These are phyloP conservation scores for Saitozyma podzolica DNA, from an alignment of 768 basidiomycete species.

Conservation along the genomic window DNA sequence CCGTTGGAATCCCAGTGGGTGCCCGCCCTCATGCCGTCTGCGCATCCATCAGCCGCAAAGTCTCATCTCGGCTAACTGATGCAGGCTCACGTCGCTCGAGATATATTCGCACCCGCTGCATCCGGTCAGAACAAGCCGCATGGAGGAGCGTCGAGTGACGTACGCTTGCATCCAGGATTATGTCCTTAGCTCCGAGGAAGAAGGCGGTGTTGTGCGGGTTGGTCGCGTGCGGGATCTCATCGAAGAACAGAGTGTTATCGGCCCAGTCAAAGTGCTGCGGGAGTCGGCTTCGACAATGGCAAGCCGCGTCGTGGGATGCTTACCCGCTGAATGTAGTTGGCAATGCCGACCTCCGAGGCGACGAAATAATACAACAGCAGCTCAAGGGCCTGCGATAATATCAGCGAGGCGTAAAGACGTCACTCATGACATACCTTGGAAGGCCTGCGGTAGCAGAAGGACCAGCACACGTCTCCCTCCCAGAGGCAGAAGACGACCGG, in stretches of 20 bases:
- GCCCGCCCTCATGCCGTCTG: not conserved
- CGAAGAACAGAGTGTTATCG: conserved; percentile 83
- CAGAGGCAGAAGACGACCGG: conserved; percentile 80
- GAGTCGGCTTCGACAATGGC: not conserved
- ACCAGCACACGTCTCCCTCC: conserved; percentile 92
- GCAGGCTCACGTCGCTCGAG: conserved; percentile 74
- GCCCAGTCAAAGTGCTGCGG: conserved; percentile 60
- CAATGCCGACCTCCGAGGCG: conserved; percentile 80
- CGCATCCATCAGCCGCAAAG: not conserved
- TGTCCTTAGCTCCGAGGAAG: conserved; percentile 76
- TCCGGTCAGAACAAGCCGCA: not conserved
- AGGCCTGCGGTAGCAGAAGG: conserved; percentile 76
- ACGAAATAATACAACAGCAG: conserved; percentile 84
- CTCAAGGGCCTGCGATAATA: conserved; percentile 64
- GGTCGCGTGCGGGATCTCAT: conserved; percentile 78
- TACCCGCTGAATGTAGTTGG: conserved; percentile 72
- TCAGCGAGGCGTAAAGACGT: conserved; percentile 57
- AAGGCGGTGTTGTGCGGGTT: conserved; percentile 69
- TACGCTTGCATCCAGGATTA: conserved; percentile 73
- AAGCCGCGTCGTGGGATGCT: conserved; percentile 7
- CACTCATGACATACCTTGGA: conserved; percentile 59
- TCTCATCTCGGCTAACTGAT: conserved; percentile 27
- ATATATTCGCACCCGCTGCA: conserved; percentile 71
- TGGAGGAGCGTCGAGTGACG: conserved; percentile 7
- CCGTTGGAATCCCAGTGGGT: conserved; percentile 45